Evolutionary conservation across 2,329 filamentous ascomycete species (phyloP).

Genomic region (Dactylonectria macrodidyma): DNA sequence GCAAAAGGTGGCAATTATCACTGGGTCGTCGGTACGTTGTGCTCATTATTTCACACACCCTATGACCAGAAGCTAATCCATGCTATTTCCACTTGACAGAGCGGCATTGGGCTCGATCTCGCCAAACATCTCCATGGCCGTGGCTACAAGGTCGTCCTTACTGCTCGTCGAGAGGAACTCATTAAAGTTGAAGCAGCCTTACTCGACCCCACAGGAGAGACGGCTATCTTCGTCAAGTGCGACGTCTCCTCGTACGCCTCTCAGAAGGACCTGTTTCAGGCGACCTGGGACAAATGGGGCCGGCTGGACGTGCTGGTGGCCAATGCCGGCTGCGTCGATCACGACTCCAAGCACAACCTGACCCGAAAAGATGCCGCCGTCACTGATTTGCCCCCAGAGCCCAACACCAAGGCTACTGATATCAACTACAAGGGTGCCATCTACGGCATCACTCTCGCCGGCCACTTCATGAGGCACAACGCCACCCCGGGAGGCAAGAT

Average conservation of each 20-base stretch:
- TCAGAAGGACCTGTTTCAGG: slow-evolving; percentile 18
- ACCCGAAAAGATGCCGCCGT: slow-evolving; percentile 1
- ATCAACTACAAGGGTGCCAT: slow-evolving; percentile 24
- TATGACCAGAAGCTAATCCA: background rate
- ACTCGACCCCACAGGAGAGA: slow-evolving; percentile 12
- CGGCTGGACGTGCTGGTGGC: slow-evolving; percentile 15
- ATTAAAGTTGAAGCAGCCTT: slow-evolving; percentile 7
- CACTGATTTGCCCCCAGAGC: slow-evolving; percentile 20
- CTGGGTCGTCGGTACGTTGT: slow-evolving; percentile 18
- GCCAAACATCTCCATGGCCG: slow-evolving; percentile 21
- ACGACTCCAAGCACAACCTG: slow-evolving; percentile 26
- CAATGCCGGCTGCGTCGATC: slow-evolving; percentile 21
- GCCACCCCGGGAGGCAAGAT: slow-evolving; percentile 19
- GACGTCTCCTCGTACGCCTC: slow-evolving; percentile 20
- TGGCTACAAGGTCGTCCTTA: slow-evolving; percentile 22
- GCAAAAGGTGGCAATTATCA: slow-evolving; percentile 22
- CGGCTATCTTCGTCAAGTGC: slow-evolving; percentile 17
- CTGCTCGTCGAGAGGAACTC: slow-evolving; percentile 11
- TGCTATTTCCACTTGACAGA: background rate
- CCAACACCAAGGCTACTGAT: slow-evolving; percentile 16
- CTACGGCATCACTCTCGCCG: slow-evolving; percentile 23
- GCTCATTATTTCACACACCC: background rate
- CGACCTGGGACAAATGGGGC: slow-evolving; percentile 25
- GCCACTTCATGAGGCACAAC: slow-evolving; percentile 25
- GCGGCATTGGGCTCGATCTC: slow-evolving; percentile 19